Evolutionary conservation across 2,329 filamentous ascomycete genomes (phyloP), one percentile per base, ranked within the genome.

Genomic region (Neofusicoccum sp.): DNA sequence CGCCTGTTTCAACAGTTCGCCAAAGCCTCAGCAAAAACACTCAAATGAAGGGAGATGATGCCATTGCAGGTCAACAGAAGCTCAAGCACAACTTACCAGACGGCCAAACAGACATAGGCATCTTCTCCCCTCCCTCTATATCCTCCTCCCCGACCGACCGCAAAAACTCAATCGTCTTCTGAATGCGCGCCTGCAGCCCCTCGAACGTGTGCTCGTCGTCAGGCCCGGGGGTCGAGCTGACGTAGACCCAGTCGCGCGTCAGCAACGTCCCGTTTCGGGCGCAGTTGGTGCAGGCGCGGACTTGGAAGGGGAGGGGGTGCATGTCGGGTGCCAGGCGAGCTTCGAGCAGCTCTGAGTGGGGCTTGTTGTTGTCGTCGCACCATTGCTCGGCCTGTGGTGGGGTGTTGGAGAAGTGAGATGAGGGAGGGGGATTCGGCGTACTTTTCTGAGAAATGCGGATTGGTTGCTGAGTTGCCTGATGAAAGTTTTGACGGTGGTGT

Each of bases 181-280:
- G 67, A 48, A 86, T 75, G 5, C 82, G 76, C 11, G 66, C 75
- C 4, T 80, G 72, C 14, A 86, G 67, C 26, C 84, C 76, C 0
- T 73, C 71, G 53, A 85, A 81, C 0, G 81, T 82, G 34, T 71
- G 77, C 65, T 83, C 78, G 28, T 74, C 72, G 62, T 82, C 78
- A 1, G 73, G 71, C 9, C 77, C 66, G 1, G 64, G 47, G 20
- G 14, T 9, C 6, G 24, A 4, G 6, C 34, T 12, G 3, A 8
- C 11, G 7, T 74, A 64, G 14, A 66, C 60, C 12, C 75, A 71
- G 38, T 70, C 64, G 34, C 72, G 72, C 3, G 68, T 43, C 70
- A 76, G 47, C 80, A 64, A 45, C 78, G 76, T 1, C 69, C 63
- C 24, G 76, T 71, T 36, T 77, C 65, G 60, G 38, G 78, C 73